Conservation (phyloP, 2,329 filamentous ascomycete species). For the Stylonectria norvegica region DNA sequence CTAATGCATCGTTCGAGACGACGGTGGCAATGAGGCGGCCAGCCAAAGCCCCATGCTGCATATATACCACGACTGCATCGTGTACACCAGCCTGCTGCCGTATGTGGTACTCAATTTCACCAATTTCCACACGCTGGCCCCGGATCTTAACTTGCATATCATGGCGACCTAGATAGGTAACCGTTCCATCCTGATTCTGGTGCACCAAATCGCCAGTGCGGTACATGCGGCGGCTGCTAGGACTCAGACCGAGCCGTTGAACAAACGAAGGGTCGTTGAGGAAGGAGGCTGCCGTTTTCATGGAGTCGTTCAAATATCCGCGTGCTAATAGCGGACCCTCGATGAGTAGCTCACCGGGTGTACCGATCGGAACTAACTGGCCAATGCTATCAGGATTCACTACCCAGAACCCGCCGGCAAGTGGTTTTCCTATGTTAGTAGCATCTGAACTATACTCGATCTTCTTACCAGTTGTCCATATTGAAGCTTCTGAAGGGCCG, state of each 20-base stretch:
- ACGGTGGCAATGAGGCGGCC: constrained; percentile 1
- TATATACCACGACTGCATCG: constrained; percentile 1
- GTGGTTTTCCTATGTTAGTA: constrained; percentile 1
- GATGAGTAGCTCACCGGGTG: constrained; percentile 23
- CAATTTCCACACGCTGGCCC: constrained; percentile 51
- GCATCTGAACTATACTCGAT: constrained; percentile 1
- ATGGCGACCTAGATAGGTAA: constrained; percentile 47
- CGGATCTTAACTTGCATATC: constrained; percentile 55
- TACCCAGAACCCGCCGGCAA: constrained; percentile 1
- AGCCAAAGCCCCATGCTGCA: constrained; percentile 1
- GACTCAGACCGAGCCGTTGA: not conserved
- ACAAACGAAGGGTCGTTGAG: constrained; percentile 26
- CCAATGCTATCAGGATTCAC: constrained; percentile 1
- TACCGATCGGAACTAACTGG: constrained; percentile 2
- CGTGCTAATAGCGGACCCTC: constrained; percentile 45
- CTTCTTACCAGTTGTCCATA: not conserved
- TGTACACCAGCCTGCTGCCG: constrained; percentile 2
- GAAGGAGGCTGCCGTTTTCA: constrained; percentile 30
- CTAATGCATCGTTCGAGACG: constrained; percentile 2
- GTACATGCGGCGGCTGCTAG: constrained; percentile 30
- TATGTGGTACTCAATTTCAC: constrained; percentile 18
- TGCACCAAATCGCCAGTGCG: constrained; percentile 45
- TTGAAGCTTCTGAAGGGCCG: constrained; percentile 3
- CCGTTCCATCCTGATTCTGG: constrained; percentile 36
- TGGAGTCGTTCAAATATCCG: constrained; percentile 44